Evolutionary conservation across 306 rosid genomes (phyloP).

Genomic region (Trifolium pratense): DNA sequence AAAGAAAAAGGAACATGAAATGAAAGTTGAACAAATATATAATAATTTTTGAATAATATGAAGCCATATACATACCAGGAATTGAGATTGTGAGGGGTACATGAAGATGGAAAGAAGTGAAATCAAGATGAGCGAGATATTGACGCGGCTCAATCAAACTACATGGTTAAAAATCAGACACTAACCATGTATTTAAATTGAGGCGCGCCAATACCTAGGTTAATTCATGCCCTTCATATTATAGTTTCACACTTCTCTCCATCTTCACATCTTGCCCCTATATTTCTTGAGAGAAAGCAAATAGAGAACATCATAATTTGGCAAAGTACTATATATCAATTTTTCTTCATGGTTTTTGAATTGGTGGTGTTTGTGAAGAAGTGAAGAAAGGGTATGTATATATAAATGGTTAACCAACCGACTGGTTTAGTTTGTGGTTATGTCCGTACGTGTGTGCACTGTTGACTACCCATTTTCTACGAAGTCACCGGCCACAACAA

Average conservation of each 20-base stretch:
- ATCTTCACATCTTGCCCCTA: slow-evolving; percentile 26
- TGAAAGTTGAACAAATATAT: background rate
- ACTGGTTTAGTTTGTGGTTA: background rate
- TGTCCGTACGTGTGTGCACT: background rate
- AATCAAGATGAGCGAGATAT: slow-evolving; percentile 61
- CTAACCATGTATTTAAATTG: slow-evolving; percentile 73
- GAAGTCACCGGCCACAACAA: background rate
- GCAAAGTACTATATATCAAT: too few relatives aligned
- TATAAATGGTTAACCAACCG: background rate
- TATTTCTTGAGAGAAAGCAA: background rate
- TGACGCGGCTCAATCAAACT: slow-evolving; percentile 94
- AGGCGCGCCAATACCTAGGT: slow-evolving; percentile 75
- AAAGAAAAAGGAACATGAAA: background rate
- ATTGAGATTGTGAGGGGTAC: background rate
- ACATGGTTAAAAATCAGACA: slow-evolving; percentile 44
- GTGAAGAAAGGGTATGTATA: background rate
- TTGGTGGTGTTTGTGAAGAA: background rate
- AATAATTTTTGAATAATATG: background rate
- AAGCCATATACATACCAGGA: slow-evolving; percentile 32
- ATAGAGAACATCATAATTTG: background rate
- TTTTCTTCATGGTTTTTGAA: background rate
- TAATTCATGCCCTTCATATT: slow-evolving; percentile 20
- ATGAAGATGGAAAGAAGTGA: slow-evolving; percentile 47
- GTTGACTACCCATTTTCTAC: background rate
- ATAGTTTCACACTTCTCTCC: slow-evolving; percentile 44